Conservation (phyloP, 208 protist genomes). For the Leishmania amazonensis region DNA sequence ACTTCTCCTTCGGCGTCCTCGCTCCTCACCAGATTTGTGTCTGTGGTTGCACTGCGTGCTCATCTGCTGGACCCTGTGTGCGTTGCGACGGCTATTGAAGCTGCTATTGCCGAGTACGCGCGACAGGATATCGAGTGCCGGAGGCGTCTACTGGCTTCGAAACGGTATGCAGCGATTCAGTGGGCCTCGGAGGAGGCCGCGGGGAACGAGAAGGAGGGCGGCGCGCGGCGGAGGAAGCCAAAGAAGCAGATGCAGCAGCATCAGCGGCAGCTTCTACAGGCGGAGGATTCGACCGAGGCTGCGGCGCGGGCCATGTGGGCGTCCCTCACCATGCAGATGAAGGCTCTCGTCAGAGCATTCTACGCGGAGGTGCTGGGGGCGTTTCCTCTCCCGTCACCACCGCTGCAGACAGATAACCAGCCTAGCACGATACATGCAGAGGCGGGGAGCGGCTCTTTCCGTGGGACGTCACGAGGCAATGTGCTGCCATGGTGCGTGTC, state of each 20-base stretch:
- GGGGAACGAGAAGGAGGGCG: neutral
- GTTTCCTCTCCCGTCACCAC: neutral
- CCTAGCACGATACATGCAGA: neutral
- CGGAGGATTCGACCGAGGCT: neutral
- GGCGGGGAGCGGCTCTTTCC: neutral
- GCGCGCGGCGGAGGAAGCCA: neutral
- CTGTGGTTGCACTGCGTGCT: neutral
- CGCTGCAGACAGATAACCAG: neutral
- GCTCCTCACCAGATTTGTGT: neutral
- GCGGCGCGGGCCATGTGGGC: conserved; percentile 7
- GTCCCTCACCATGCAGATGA: neutral
- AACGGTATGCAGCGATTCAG: neutral
- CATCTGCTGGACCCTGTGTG: conserved; percentile 5
- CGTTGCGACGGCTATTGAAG: conserved; percentile 4
- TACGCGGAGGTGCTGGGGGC: conserved; percentile 1
- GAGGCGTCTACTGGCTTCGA: neutral
- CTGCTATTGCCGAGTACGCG: conserved; percentile 4
- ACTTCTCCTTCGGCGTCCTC: neutral
- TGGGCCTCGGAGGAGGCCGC: neutral
- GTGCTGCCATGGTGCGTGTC: neutral
- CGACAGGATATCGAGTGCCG: conserved; percentile 12
- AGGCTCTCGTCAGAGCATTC: neutral
- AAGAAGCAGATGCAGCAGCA: neutral
- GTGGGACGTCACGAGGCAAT: neutral
- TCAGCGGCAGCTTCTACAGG: conserved; percentile 1